Percentiles rank a stretch among this genome's conserved stretches.
Conservation (phyloP, 345 rosid species). For the Lepidium didymum region DNA sequence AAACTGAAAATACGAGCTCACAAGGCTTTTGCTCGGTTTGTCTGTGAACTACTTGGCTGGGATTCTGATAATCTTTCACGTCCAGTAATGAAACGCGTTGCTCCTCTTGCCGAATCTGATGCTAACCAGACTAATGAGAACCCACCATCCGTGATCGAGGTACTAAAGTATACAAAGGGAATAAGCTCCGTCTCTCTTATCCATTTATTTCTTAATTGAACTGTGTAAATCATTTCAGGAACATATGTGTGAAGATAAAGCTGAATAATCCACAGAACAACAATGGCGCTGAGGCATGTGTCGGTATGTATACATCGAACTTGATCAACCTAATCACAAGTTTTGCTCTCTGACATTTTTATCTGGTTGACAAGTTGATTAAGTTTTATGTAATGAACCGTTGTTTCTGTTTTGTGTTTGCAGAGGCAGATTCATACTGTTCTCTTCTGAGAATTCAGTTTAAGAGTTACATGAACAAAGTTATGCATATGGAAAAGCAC, state of each 20-base stretch:
- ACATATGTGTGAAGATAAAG: slow-evolving; percentile 13
- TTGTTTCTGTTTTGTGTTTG: background rate
- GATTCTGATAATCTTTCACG: slow-evolving; percentile 28
- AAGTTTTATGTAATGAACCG: background rate
- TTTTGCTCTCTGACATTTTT: background rate
- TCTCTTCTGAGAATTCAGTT: slow-evolving; percentile 2
- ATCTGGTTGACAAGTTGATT: background rate
- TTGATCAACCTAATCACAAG: background rate
- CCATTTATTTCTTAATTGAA: background rate
- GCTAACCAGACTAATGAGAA: slow-evolving; percentile 3
- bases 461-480: background rate
- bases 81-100: slow-evolving; percentile 26
- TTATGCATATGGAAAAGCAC: slow-evolving; percentile 1
- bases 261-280: slow-evolving; percentile 9
- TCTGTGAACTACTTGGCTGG: slow-evolving; percentile 71
- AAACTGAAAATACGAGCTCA: slow-evolving; percentile 47
- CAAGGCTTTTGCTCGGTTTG: slow-evolving; percentile 52
- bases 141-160: slow-evolving; percentile 12
- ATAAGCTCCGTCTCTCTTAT: background rate
- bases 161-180: background rate
- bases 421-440: slow-evolving; percentile 9
- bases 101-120: slow-evolving; percentile 19
- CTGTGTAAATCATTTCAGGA: slow-evolving; percentile 16
- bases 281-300: slow-evolving; percentile 3
- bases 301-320: background rate